phyloP scores from a whole-genome alignment of 805 yeast species.

The Torulaspora franciscae region DNA sequence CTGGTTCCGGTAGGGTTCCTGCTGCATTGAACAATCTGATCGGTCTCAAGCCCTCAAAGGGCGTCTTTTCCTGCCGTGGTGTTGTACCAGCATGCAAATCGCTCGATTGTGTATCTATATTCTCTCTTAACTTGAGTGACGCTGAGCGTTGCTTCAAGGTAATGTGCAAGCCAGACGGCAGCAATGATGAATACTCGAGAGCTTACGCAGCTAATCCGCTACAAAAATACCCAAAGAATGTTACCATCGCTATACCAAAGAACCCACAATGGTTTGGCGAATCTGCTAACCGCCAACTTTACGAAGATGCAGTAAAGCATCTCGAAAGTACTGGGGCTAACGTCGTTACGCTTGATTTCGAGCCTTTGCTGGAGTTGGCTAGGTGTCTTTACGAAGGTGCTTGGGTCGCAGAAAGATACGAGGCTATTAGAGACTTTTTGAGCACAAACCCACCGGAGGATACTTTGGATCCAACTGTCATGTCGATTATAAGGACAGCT shows the following conservation, averaged over 20 bases:
- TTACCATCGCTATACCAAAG: conserved; percentile 73
- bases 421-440: conserved; percentile 72
- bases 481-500: conserved; percentile 71
- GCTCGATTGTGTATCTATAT: conserved; percentile 85
- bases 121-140: conserved; percentile 70
- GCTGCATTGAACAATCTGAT: conserved; percentile 88
- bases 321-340: conserved; percentile 53
- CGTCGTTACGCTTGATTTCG: conserved; percentile 61
- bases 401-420: conserved; percentile 96
- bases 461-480: conserved; percentile 80
- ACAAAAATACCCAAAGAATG: conserved; percentile 50
- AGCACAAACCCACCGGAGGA: conserved; percentile 63
- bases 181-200: conserved; percentile 75
- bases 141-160: conserved; percentile 73
- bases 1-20: conserved; percentile 97
- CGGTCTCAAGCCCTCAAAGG: conserved; percentile 90
- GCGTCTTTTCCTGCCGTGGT: conserved; percentile 79
- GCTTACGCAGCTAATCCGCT: conserved; percentile 63
- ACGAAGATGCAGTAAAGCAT: conserved; percentile 52
- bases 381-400: conserved; percentile 91
- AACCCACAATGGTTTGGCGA: conserved; percentile 78
- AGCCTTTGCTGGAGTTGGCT: conserved; percentile 75
- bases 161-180: conserved; percentile 65
- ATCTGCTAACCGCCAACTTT: conserved; percentile 66
- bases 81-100: conserved; percentile 98